A percentile compares a stretch with the other conserved stretches of the same genome.
phyloP scores from a whole-genome alignment of 1,139 yeast species.

The Hyphopichia burtonii region DNA sequence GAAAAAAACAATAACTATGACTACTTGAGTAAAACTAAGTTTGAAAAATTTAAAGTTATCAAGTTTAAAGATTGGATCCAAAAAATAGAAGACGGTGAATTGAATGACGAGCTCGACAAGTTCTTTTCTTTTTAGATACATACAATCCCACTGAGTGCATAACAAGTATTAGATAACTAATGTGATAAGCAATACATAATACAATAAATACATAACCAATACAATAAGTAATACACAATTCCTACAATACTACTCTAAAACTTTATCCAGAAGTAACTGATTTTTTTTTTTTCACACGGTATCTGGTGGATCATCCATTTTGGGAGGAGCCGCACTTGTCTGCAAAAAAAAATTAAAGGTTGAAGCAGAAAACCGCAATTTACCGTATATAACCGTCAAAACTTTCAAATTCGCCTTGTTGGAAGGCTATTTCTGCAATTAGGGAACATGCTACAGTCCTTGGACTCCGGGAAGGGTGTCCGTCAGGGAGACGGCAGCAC shows the following conservation, averaged over 20 bases:
- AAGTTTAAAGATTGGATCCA: background rate
- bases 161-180: too few species aligned
- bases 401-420: too few species aligned
- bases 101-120: background rate
- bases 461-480: too few species aligned
- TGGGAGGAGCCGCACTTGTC: background rate
- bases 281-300: background rate
- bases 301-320: background rate
- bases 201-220: too few species aligned
- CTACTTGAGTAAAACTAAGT: background rate
- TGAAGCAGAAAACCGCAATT: background rate
- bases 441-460: too few species aligned
- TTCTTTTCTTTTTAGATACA: background rate
- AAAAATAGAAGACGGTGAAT: background rate
- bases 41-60: background rate
- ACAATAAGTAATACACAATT: too few species aligned
- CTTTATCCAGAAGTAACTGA: too few species aligned
- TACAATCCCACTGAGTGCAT: too few species aligned
- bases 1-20: constrained; percentile 15
- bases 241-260: too few species aligned
- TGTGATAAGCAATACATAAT: too few species aligned
- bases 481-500: too few species aligned
- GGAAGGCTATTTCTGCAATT: too few species aligned
- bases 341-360: background rate
- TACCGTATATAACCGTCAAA: constrained; percentile 1